Evolutionary conservation across 176 grass and related monocot species (phyloP), one percentile per base, ranked within the genome.

Genomic region (Paspalum notatum): DNA sequence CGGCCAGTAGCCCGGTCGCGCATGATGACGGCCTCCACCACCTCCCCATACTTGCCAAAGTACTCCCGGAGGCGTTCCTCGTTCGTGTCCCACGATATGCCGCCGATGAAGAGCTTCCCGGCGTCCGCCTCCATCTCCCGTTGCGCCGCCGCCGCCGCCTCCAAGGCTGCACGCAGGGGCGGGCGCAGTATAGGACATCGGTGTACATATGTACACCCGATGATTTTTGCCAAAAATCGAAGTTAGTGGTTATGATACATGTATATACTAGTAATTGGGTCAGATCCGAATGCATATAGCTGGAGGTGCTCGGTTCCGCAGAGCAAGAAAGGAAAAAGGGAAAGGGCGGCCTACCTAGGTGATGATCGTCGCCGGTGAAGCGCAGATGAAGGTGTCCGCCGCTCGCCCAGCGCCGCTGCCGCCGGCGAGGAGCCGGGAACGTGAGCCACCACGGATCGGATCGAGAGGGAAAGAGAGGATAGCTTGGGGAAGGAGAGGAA

Each of bases 31-130:
- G 90, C 90, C 75, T 98, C 95, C 73, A 92, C 90, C 71, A 98
- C 95, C 85, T 92, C 92, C 12, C 95, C 95, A 38, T 85, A 98
- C 72, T 84, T 92, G 62, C 83, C 74, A 46, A 98, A 98, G 85
- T 98, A 94, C 64, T 94, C 90, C 9, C 87, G 71, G 44, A 98
- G 90, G 45, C 85, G 85, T 26, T 98, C 95, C 60, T 98, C 95
- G 74, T 91, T 98, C 76, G 95, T 98, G 68, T 98, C 92, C 95
- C 95, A 98, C 27, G 95, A 98, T 86, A 98, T 98, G 77, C 95
- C 95, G 51, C 90, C 92, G 72, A 98, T 78, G 74, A 98, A 98
- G 53, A 98, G 81, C 85, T 98, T 98, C 52, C 90, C 92, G 54
- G 85, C 79, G 78, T 94, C 92, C 46, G 66, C 83, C 74, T 98